Evolutionary conservation across 2,329 filamentous ascomycete species (phyloP).

Genomic region (Aspergillus sp.): DNA sequence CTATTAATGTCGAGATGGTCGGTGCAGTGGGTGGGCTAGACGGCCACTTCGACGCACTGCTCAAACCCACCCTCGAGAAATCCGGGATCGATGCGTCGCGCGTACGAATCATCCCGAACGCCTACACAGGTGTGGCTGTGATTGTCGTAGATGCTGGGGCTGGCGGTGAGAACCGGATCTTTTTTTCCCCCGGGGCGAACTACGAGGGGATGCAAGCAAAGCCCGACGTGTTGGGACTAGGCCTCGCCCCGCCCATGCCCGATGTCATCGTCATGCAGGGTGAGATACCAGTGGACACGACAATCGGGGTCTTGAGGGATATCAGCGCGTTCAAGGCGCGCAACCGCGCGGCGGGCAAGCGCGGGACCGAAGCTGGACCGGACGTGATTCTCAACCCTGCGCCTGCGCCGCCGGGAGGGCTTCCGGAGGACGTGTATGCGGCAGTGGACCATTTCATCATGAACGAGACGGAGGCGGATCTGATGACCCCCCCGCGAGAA

Average conservation of each 20-base stretch:
- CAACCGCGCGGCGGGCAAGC: slow-evolving; percentile 35
- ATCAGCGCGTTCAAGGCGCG: slow-evolving; percentile 29
- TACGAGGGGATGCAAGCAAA: slow-evolving; percentile 36
- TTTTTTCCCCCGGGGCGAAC: slow-evolving; percentile 66
- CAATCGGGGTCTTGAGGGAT: slow-evolving; percentile 50
- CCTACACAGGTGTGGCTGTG: slow-evolving; percentile 62
- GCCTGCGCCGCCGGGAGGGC: slow-evolving; percentile 63
- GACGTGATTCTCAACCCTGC: slow-evolving; percentile 79
- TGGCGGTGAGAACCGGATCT: slow-evolving; percentile 65
- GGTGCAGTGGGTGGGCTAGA: slow-evolving; percentile 57
- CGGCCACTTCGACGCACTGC: slow-evolving; percentile 55
- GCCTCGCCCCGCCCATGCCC: slow-evolving; percentile 38
- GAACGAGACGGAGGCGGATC: slow-evolving; percentile 81
- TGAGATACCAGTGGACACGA: slow-evolving; percentile 62
- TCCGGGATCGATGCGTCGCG: slow-evolving; percentile 56
- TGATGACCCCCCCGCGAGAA: slow-evolving; percentile 52
- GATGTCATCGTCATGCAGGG: slow-evolving; percentile 67
- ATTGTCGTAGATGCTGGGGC: slow-evolving; percentile 67
- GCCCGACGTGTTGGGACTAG: slow-evolving; percentile 30
- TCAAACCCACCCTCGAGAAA: slow-evolving; percentile 50
- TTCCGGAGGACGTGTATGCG: slow-evolving; percentile 55
- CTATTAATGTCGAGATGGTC: slow-evolving; percentile 56
- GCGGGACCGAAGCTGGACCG: slow-evolving; percentile 35
- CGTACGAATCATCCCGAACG: slow-evolving; percentile 40
- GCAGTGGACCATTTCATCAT: slow-evolving; percentile 72